These are phyloP conservation scores for Trichoderma parareesei DNA, from an alignment of 495 filamentous ascomycete species.

Conservation along the genomic window DNA sequence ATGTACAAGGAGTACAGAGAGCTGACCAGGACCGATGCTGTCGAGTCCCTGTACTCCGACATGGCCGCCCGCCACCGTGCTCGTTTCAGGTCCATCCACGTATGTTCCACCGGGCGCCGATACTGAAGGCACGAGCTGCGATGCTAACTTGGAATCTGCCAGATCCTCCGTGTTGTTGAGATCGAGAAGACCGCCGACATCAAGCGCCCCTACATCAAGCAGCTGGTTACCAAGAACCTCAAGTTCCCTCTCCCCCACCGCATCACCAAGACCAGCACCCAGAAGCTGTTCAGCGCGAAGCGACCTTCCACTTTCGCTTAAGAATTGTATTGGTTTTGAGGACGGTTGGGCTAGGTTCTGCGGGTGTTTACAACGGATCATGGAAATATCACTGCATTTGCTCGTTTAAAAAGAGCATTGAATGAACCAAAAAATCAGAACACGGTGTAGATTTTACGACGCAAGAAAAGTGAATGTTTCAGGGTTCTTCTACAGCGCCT, in stretches of 20 bases:
- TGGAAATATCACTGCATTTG: slow-evolving; percentile 42
- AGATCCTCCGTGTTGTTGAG: slow-evolving; percentile 98
- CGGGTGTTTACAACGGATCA: slow-evolving; percentile 47
- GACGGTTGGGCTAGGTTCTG: slow-evolving; percentile 42
- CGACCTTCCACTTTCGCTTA: slow-evolving; percentile 82
- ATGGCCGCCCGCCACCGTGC: slow-evolving; percentile 98
- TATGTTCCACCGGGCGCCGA: slow-evolving; percentile 45
- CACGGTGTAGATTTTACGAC: slow-evolving; percentile 19
- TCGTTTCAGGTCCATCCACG: slow-evolving; percentile 95
- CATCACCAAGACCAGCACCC: slow-evolving; percentile 63
- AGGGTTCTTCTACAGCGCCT: not conserved
- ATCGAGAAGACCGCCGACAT: slow-evolving; percentile 85
- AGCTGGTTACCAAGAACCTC: slow-evolving; percentile 88
- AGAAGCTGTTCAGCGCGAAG: slow-evolving; percentile 84
- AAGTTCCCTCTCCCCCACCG: slow-evolving; percentile 99
- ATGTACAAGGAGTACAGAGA: slow-evolving; percentile 99
- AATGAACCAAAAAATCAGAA: slow-evolving; percentile 25
- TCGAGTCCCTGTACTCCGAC: slow-evolving; percentile 96
- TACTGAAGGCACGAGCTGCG: not conserved
- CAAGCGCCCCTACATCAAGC: slow-evolving; percentile 97
- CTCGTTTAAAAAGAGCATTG: slow-evolving; percentile 30
- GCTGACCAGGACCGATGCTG: slow-evolving; percentile 88
- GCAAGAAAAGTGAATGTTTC: slow-evolving; percentile 3
- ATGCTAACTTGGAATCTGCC: slow-evolving; percentile 23
- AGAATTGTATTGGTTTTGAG: slow-evolving; percentile 32